phyloP scores from a whole-genome alignment of 257 asterid species.

The Solanum virginianum region DNA sequence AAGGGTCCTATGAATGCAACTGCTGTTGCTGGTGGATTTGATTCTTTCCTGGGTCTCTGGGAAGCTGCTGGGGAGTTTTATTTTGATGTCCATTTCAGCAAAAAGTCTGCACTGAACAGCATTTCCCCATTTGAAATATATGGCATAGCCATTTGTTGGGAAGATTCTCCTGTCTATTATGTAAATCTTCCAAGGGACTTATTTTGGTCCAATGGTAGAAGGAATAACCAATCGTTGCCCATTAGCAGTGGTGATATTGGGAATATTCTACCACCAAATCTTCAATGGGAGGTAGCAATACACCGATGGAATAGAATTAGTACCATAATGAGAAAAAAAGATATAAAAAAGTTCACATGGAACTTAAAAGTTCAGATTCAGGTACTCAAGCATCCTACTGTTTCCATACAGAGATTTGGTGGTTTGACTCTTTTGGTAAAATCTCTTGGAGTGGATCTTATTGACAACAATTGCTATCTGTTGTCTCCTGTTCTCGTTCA shows the following conservation, averaged over 20 bases:
- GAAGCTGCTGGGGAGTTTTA: slow-evolving; percentile 51
- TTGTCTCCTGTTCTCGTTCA: slow-evolving; percentile 42
- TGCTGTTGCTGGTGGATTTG: slow-evolving; percentile 72
- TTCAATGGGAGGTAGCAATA: slow-evolving; percentile 56
- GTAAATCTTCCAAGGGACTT: slow-evolving; percentile 78
- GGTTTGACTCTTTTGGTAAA: slow-evolving; percentile 39
- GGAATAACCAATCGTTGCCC: slow-evolving; percentile 12
- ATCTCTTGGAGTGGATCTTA: slow-evolving; percentile 57
- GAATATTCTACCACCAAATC: slow-evolving; percentile 27
- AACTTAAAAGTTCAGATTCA: slow-evolving; percentile 76
- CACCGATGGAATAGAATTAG: slow-evolving; percentile 66
- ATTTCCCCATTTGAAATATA: slow-evolving; percentile 68
- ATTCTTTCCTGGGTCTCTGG: slow-evolving; percentile 70
- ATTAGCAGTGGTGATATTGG: slow-evolving; percentile 14
- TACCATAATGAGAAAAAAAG: slow-evolving; percentile 50
- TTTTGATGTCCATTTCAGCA: slow-evolving; percentile 72
- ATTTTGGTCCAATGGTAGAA: slow-evolving; percentile 25
- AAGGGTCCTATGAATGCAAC: slow-evolving; percentile 66
- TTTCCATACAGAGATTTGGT: slow-evolving; percentile 48
- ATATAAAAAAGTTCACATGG: slow-evolving; percentile 69
- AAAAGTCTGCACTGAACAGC: slow-evolving; percentile 51
- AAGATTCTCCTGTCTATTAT: slow-evolving; percentile 77
- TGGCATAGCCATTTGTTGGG: slow-evolving; percentile 93
- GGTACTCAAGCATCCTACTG: slow-evolving; percentile 81
- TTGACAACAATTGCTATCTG: slow-evolving; percentile 46